Percentiles rank a stretch among this genome's conserved stretches.
phyloP scores from a whole-genome alignment of 768 basidiomycete genomes.

The Calocybe indica region DNA sequence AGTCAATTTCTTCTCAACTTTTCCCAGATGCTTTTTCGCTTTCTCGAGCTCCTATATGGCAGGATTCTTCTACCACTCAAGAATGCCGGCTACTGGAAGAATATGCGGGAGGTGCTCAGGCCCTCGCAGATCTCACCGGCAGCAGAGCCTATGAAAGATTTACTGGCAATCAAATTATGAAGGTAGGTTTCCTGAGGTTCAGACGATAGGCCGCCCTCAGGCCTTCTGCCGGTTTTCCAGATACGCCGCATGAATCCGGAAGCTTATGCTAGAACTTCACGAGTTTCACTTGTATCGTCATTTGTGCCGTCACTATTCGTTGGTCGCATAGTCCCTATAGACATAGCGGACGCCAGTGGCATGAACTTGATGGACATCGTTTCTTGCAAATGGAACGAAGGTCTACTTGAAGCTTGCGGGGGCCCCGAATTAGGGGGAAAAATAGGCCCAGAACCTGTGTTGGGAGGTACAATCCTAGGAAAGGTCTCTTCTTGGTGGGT shows the following conservation, averaged over 20 bases:
- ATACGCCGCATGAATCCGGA: conserved; percentile 49
- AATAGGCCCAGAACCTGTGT: conserved; percentile 72
- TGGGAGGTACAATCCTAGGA: conserved; percentile 64
- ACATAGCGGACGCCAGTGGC: conserved; percentile 85
- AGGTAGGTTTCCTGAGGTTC: conserved; percentile 32
- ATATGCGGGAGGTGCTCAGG: conserved; percentile 63
- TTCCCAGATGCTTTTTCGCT: conserved; percentile 61
- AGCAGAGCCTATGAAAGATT: conserved; percentile 86
- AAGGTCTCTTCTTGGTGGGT: conserved; percentile 66
- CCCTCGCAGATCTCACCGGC: conserved; percentile 70
- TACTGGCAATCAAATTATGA: conserved; percentile 80
- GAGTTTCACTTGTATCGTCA: conserved; percentile 77
- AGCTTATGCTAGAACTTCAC: conserved; percentile 52
- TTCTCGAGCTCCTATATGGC: conserved; percentile 77
- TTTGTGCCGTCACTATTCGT: conserved; percentile 82
- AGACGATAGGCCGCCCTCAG: too few relatives aligned
- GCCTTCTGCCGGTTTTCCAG: conserved; percentile 23
- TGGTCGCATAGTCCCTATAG: conserved; percentile 71
- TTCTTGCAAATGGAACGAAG: conserved; percentile 67
- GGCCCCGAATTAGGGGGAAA: conserved; percentile 62
- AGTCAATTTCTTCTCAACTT: conserved; percentile 54
- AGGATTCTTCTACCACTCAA: conserved; percentile 78
- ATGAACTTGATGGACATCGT: conserved; percentile 86
- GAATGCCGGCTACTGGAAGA: conserved; percentile 70
- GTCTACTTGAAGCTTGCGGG: conserved; percentile 61